Evolutionary conservation across 2,329 filamentous ascomycete genomes (phyloP).

Genomic region (Talaromyces sp.): DNA sequence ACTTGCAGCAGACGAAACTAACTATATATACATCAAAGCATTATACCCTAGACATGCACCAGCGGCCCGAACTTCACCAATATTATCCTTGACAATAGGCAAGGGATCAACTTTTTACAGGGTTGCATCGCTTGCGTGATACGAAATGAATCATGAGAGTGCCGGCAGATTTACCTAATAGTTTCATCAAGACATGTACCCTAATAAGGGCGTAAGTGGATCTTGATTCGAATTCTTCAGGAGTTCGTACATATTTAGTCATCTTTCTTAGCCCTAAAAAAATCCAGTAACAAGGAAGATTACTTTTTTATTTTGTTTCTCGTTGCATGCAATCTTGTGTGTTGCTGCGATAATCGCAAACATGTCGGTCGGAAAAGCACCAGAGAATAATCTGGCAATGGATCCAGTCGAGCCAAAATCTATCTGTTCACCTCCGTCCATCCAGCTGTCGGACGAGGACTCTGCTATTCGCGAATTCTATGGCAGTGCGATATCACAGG

Average conservation of each 20-base stretch:
- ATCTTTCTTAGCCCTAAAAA: not conserved
- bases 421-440: not conserved
- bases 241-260: not conserved
- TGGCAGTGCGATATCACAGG: constrained; percentile 28
- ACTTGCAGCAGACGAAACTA: not conserved
- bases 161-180: not conserved
- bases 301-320: too few species aligned
- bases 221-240: not conserved
- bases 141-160: too few species aligned
- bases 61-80: not conserved
- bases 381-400: not conserved
- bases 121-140: not conserved
- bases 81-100: not conserved
- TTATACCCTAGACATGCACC: not conserved
- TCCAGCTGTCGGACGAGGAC: not conserved
- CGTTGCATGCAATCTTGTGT: too few species aligned
- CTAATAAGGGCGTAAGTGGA: not conserved
- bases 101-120: not conserved
- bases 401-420: not conserved
- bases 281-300: too few species aligned
- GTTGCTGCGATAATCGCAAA: not conserved
- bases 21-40: not conserved
- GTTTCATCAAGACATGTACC: not conserved
- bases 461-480: constrained; percentile 31
- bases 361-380: not conserved